Evolutionary conservation across 179 eudicot genomes (phyloP).

Genomic region (Patellifolia procumbens): DNA sequence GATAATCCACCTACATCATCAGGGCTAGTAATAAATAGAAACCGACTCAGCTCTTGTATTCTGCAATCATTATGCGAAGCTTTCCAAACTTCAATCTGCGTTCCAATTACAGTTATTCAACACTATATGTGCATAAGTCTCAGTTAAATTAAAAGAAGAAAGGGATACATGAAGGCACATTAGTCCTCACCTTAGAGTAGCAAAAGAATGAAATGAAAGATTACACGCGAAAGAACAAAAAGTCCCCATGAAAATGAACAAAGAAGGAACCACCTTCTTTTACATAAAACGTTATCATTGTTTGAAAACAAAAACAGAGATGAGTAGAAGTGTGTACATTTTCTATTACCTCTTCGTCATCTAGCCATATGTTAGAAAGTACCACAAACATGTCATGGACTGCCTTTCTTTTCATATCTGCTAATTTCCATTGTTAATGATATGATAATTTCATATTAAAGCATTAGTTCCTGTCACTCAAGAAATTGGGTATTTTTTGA

Average conservation of each 20-base stretch:
- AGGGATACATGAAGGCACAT: background rate
- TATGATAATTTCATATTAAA: too few species aligned
- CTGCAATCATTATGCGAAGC: constrained; percentile 82
- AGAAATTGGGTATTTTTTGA: background rate
- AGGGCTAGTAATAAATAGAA: constrained; percentile 89
- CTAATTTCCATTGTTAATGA: constrained; percentile 58
- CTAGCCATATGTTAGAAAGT: constrained; percentile 88
- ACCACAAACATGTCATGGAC: constrained; percentile 93
- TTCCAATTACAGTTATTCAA: constrained; percentile 14
- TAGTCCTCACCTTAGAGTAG: constrained; percentile 68
- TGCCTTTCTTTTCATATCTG: constrained; percentile 71
- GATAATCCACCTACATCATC: constrained; percentile 75
- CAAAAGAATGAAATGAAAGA: constrained; percentile 70
- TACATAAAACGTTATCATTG: constrained; percentile 18
- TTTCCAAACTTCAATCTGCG: constrained; percentile 82
- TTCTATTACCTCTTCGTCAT: constrained; percentile 69
- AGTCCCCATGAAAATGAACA: constrained; percentile 93
- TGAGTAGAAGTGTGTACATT: constrained; percentile 1
- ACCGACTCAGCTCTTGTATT: constrained; percentile 70
- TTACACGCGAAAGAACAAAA: constrained; percentile 87
- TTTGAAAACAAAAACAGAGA: constrained; percentile 4
- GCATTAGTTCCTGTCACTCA: background rate
- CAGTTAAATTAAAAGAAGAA: background rate
- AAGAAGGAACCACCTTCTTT: constrained; percentile 93
- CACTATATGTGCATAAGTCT: background rate